These are phyloP conservation scores for Endocladia muricata DNA, from an alignment of 31 red algal species.

Conservation along the genomic window DNA sequence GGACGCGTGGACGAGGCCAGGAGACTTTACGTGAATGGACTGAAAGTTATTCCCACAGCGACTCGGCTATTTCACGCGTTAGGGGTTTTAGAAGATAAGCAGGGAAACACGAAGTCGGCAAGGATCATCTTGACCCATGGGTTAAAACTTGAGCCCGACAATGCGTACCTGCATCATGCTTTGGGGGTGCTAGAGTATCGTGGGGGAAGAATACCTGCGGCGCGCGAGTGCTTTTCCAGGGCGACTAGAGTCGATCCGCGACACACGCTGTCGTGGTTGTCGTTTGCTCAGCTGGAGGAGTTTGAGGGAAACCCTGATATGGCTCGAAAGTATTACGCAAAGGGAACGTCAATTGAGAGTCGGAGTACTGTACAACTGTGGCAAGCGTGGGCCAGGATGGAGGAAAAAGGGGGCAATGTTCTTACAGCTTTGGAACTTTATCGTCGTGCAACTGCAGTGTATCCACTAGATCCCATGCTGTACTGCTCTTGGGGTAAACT, in stretches of 20 bases:
- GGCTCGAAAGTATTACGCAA: conserved; percentile 67
- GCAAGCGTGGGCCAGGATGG: conserved; percentile 97
- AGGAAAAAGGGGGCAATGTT: conserved; percentile 71
- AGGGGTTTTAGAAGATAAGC: conserved; percentile 88
- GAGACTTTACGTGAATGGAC: conserved; percentile 55
- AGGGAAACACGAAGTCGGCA: conserved; percentile 66
- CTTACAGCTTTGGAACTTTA: conserved; percentile 53
- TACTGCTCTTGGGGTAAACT: conserved; percentile 86
- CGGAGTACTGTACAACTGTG: conserved; percentile 79
- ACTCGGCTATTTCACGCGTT: conserved; percentile 79
- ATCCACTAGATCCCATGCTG: conserved; percentile 82
- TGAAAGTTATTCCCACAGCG: conserved; percentile 52
- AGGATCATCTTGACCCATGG: conserved; percentile 68
- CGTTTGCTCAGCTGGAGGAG: conserved; percentile 89
- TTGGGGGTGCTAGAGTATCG: conserved; percentile 85
- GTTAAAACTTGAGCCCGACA: conserved; percentile 72
- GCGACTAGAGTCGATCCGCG: conserved; percentile 66
- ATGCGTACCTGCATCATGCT: conserved; percentile 81
- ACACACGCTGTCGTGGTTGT: conserved; percentile 83
- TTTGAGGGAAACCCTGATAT: conserved; percentile 64
- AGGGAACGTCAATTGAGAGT: conserved; percentile 43
- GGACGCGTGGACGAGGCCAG: conserved; percentile 45
- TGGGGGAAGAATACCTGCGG: conserved; percentile 34
- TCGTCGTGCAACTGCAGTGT: conserved; percentile 36
- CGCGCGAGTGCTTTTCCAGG: conserved; percentile 69